phyloP scores from a whole-genome alignment of 805 yeast species.

The Hanseniaspora mollemarum region DNA sequence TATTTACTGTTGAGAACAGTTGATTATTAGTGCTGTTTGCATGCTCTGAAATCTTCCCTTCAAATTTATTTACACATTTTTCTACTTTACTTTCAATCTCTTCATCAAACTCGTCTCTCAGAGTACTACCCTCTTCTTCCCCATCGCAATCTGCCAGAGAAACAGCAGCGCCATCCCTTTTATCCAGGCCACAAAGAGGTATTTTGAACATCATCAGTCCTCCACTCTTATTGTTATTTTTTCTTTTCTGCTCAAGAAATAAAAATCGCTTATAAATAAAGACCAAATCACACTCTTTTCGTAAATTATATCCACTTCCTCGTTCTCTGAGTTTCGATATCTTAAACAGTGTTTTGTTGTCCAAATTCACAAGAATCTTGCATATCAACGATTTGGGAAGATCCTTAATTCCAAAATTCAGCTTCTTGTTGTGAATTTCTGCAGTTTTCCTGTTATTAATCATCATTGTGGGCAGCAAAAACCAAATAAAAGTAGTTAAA shows the following conservation, averaged over 20 bases:
- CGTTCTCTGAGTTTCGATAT: neutral
- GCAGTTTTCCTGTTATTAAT: too few relatives aligned
- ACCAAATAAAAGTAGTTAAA: conserved; percentile 36
- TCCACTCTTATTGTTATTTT: neutral
- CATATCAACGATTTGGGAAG: neutral
- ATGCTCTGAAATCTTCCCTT: neutral
- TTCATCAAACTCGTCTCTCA: neutral
- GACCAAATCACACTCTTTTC: neutral
- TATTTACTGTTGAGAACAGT: too few relatives aligned
- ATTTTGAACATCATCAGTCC: neutral
- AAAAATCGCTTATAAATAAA: neutral
- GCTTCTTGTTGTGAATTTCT: too few relatives aligned
- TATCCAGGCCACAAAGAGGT: neutral
- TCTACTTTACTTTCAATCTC: neutral
- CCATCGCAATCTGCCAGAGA: neutral
- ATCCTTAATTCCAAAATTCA: neutral
- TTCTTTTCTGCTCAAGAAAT: neutral
- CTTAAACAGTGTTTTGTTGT: neutral
- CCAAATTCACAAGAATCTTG: neutral
- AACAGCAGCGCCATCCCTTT: neutral
- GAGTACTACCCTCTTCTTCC: neutral
- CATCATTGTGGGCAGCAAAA: neutral
- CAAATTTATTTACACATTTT: neutral
- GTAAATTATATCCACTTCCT: neutral
- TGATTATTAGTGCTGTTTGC: too few relatives aligned